Evolutionary conservation across 352 stramenopile genomes (phyloP).

Genomic region (Globisporangium cederbergense): DNA sequence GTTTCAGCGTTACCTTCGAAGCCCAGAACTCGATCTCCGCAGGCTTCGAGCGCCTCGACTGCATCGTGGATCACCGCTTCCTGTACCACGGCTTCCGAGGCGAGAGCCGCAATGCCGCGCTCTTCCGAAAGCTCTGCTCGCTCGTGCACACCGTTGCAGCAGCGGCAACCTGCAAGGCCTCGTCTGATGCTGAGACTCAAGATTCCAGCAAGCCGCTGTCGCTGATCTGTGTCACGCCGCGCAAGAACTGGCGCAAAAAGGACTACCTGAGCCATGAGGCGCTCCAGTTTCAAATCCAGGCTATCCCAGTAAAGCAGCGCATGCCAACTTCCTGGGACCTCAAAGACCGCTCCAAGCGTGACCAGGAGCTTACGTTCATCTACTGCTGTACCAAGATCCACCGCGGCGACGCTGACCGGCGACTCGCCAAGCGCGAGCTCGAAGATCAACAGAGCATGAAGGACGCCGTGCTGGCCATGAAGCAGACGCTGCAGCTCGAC

Average conservation of each 20-base stretch:
- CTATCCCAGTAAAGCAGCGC: conserved; percentile 18
- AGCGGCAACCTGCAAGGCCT: conserved; percentile 1
- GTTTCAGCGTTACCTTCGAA: conserved; percentile 9
- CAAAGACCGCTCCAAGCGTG: conserved; percentile 12
- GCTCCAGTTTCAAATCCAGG: conserved; percentile 31
- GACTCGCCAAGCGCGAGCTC: background rate
- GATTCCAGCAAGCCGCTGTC: background rate
- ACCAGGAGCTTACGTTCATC: conserved; percentile 31
- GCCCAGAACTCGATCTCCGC: conserved; percentile 16
- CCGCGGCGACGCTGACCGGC: background rate
- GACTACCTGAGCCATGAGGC: conserved; percentile 44
- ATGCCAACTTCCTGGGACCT: background rate
- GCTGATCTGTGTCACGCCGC: conserved; percentile 44
- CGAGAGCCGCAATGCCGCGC: conserved; percentile 36
- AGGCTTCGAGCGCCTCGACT: conserved; percentile 23
- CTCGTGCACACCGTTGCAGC: conserved; percentile 33
- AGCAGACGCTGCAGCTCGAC: conserved; percentile 19
- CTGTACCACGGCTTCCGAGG: conserved; percentile 46
- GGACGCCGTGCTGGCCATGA: conserved; percentile 17
- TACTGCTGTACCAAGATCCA: conserved; percentile 28
- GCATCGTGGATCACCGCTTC: conserved; percentile 45
- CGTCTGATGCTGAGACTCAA: too few relatives aligned
- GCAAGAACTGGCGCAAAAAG: conserved; percentile 66
- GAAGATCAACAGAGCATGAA: conserved; percentile 9
- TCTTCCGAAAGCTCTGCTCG: conserved; percentile 38